These are phyloP conservation scores for Erysiphe neolycopersici DNA, from an alignment of 2,329 filamentous ascomycete species.

Conservation along the genomic window DNA sequence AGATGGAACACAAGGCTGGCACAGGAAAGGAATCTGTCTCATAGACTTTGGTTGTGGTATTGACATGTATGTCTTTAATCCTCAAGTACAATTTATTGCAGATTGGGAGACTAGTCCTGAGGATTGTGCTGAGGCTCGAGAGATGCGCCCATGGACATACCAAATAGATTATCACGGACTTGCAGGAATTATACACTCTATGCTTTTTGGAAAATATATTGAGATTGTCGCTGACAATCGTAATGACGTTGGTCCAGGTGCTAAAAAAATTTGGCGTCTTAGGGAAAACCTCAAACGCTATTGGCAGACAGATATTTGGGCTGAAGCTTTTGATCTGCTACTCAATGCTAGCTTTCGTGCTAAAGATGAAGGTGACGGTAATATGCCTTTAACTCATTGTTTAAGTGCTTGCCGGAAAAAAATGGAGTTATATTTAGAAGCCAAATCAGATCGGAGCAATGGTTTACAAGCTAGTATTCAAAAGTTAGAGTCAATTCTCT, in stretches of 20 bases:
- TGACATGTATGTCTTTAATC: slow-evolving; percentile 64
- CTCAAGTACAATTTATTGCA: slow-evolving; percentile 64
- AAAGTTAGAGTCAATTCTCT: slow-evolving; percentile 23
- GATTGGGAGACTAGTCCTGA: slow-evolving; percentile 78
- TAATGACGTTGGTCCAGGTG: slow-evolving; percentile 16
- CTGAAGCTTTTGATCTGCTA: slow-evolving; percentile 53
- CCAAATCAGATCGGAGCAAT: slow-evolving; percentile 57
- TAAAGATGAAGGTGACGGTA: slow-evolving; percentile 34
- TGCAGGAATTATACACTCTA: slow-evolving; percentile 61
- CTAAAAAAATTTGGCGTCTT: slow-evolving; percentile 44
- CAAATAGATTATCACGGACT: slow-evolving; percentile 92
- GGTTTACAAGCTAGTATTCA: slow-evolving; percentile 43
- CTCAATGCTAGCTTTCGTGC: slow-evolving; percentile 51
- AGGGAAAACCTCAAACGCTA: slow-evolving; percentile 74
- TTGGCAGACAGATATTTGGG: slow-evolving; percentile 89
- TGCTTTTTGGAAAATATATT: slow-evolving; percentile 89
- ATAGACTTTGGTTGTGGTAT: slow-evolving; percentile 92
- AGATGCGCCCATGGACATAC: slow-evolving; percentile 85
- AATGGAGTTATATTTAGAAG: slow-evolving; percentile 67
- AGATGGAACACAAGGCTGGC: slow-evolving; percentile 56
- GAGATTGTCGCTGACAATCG: slow-evolving; percentile 28
- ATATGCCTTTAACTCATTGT: slow-evolving; percentile 45
- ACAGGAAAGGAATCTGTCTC: slow-evolving; percentile 49
- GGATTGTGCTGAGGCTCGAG: slow-evolving; percentile 89
- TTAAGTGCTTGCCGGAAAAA: slow-evolving; percentile 42